Conservation (phyloP, 2,329 filamentous ascomycete species). For the Hymenoscyphus salicellus region DNA sequence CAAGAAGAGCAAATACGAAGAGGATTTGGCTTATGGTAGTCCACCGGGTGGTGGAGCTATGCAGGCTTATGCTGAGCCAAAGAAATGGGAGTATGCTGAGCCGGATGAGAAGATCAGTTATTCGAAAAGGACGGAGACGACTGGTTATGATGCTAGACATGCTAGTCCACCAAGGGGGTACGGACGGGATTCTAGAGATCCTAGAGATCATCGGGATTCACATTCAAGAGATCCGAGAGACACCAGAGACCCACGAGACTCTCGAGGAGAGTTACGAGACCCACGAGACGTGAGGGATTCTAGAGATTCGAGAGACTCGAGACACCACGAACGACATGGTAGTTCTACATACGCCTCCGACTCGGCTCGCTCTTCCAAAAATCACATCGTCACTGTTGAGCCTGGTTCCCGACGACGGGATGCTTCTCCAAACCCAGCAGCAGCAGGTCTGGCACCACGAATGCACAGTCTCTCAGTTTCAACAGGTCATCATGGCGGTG, state of each 20-base stretch:
- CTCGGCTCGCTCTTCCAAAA: conserved; percentile 21
- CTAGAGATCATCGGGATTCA: not conserved
- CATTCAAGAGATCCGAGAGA: not conserved
- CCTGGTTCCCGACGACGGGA: conserved; percentile 30
- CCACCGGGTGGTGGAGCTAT: conserved; percentile 11
- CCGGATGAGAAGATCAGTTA: conserved; percentile 38
- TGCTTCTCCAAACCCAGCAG: conserved; percentile 23
- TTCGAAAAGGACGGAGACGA: conserved; percentile 29
- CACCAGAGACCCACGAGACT: not conserved
- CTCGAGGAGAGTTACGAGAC: conserved; percentile 2
- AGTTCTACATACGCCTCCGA: conserved; percentile 12
- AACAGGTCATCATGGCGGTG: conserved; percentile 29
- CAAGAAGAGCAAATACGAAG: conserved; percentile 14
- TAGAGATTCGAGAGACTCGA: not conserved
- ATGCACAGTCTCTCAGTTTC: conserved; percentile 34
- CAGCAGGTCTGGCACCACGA: conserved; percentile 25
- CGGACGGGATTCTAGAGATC: not conserved
- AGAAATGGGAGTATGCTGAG: conserved; percentile 40
- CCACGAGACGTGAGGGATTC: not conserved
- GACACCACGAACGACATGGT: conserved; percentile 16
- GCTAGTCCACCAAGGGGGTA: conserved; percentile 18
- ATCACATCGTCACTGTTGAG: conserved; percentile 33
- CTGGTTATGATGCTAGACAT: conserved; percentile 20
- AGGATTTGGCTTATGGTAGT: conserved; percentile 8
- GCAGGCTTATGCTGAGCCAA: conserved; percentile 32